phyloP scores from a whole-genome alignment of 192 early-diverging fungal genomes.

The Diversispora eburnea region DNA sequence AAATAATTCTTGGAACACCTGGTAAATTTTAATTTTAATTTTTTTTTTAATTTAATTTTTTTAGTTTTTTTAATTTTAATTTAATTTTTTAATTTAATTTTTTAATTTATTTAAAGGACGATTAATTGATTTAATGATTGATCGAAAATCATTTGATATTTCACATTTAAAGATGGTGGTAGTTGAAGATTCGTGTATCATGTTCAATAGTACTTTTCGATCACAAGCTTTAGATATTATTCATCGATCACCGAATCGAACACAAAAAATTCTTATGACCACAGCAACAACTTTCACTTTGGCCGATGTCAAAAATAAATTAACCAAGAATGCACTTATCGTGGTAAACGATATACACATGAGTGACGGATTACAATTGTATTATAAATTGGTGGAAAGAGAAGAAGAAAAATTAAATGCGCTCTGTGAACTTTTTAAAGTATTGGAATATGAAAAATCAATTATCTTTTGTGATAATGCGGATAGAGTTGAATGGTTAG shows the following conservation, averaged over 20 bases:
- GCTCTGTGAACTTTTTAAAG: constrained; percentile 11
- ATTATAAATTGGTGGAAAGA: constrained; percentile 21
- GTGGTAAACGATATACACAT: constrained; percentile 4
- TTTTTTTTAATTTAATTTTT: background rate
- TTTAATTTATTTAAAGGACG: background rate
- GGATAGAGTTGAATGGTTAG: constrained; percentile 17
- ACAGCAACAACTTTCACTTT: constrained; percentile 24
- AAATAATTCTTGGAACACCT: constrained; percentile 23
- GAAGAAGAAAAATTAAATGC: constrained; percentile 20
- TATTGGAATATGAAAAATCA: background rate
- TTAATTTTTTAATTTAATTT: background rate
- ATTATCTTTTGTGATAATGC: constrained; percentile 23
- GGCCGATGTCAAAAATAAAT: constrained; percentile 16
- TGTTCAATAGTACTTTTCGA: constrained; percentile 16
- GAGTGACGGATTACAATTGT: constrained; percentile 16
- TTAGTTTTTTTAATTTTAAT: background rate
- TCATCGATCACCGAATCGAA: background rate
- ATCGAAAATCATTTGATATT: background rate
- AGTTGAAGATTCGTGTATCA: constrained; percentile 25
- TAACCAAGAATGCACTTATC: background rate
- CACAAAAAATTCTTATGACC: constrained; percentile 19
- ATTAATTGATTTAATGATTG: background rate
- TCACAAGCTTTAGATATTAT: constrained; percentile 18
- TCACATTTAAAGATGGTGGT: constrained; percentile 9
- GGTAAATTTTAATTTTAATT: background rate